Base-by-base conservation (phyloP, 2,329 filamentous ascomycete species). In the Phaeosphaeriaceae sp. region DNA sequence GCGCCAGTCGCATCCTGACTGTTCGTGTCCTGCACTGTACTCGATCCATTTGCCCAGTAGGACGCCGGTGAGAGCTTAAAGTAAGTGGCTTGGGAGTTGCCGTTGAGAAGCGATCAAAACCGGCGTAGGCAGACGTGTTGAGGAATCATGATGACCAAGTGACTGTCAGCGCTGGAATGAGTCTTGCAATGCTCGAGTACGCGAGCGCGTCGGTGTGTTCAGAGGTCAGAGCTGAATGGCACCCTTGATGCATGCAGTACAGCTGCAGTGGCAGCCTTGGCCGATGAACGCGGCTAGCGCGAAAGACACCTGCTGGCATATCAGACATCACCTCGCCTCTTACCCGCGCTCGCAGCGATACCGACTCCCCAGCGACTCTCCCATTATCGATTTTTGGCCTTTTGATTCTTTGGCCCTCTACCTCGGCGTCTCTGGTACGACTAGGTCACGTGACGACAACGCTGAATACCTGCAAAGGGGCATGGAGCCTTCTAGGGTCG, bases 51-150 rank as follows among this genome's bases (percentile, higher is more conserved):
- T 36, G 31, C 31, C 31, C 31, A 36, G 3, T 13, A 15, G 13
- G 22, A 24, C 9, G 44, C 55, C 33, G 31, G 48, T 53, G 50
- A 52, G 24, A 31, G 36, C 15, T 22, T 36, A 10, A 31, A 19
- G 31, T 13, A 15, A 36, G 31, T 36, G 31, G 31, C 20, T 42
- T 25, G 51, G 4, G 11, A 24, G 25, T 10, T 33, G 31, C 51
- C 41, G 31, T 46, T 10, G 27, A n/a, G 24, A 46, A 55, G 40
- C 40, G 31, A 36, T 25, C 20, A 45, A 33, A 46, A 44, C 53
- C 56, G 51, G 20, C 41, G 47, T 44, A 61, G 51, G 50, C 48
- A 57, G 55, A 63, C 40, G 19, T 24, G 33, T 40, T 27, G 33
- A 31, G 24, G 25, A 51, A 48, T 45, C 33, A n/a, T 46, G 41